phyloP scores from a whole-genome alignment of 768 basidiomycete genomes.

The Melanogaster broomeanus region DNA sequence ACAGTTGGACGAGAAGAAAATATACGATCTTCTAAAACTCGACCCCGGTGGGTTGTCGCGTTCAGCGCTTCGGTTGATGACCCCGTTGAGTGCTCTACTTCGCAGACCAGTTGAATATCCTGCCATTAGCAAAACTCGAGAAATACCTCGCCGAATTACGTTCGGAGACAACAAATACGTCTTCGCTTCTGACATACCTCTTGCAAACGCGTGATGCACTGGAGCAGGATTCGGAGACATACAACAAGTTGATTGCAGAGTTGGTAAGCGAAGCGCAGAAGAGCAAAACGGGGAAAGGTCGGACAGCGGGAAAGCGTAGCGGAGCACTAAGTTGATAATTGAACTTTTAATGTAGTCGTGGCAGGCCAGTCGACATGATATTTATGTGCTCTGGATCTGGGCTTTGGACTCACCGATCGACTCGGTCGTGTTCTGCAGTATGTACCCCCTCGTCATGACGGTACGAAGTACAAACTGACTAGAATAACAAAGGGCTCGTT shows the following conservation, averaged over 20 bases:
- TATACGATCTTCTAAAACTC: conserved; percentile 64
- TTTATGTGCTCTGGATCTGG: neutral
- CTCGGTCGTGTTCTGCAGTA: neutral
- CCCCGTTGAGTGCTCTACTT: conserved; percentile 6
- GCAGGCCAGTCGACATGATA: too few species aligned
- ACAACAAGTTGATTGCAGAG: conserved; percentile 89
- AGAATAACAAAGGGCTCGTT: neutral
- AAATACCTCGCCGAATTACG: conserved; percentile 67
- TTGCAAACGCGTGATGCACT: conserved; percentile 79
- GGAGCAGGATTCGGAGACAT: conserved; percentile 87
- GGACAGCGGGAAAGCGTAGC: conserved; percentile 47
- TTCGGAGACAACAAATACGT: conserved; percentile 72
- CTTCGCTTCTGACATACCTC: conserved; percentile 75
- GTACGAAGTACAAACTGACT: neutral
- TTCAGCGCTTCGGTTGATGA: neutral
- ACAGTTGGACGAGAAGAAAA: conserved; percentile 64
- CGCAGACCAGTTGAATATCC: conserved; percentile 69
- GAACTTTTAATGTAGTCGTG: neutral
- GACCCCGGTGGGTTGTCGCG: conserved; percentile 56
- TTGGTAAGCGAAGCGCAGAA: conserved; percentile 92
- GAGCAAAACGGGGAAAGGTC: conserved; percentile 65
- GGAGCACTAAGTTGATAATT: conserved; percentile 41
- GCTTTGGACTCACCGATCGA: neutral
- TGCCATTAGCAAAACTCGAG: conserved; percentile 70
- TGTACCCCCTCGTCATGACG: too few species aligned